Evolutionary conservation across 139 green algal species (phyloP).

Genomic region (Haematococcus lacustris): DNA sequence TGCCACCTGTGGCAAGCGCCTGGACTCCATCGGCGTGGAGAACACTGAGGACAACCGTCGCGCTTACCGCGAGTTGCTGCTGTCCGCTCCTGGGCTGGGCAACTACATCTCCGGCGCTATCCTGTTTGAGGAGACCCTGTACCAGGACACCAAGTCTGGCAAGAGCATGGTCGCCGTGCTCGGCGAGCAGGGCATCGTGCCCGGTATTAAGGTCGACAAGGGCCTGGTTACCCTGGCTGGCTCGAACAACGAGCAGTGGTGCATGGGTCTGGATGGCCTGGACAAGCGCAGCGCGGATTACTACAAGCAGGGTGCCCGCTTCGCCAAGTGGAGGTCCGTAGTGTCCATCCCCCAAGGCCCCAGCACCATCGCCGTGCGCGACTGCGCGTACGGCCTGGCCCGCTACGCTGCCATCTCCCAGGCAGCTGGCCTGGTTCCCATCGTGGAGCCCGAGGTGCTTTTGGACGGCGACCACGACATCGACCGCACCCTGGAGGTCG

Average conservation of each 20-base stretch:
- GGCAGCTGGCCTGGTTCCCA: conserved; percentile 89
- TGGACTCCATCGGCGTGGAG: conserved; percentile 95
- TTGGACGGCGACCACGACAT: conserved; percentile 82
- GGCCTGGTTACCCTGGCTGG: conserved; percentile 88
- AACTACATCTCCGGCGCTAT: conserved; percentile 90
- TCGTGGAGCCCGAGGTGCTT: conserved; percentile 98
- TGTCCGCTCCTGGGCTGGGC: conserved; percentile 82
- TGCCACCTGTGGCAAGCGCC: conserved; percentile 91
- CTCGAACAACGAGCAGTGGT: conserved; percentile 89
- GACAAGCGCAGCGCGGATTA: conserved; percentile 85
- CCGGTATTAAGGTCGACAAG: conserved; percentile 96
- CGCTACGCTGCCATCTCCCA: conserved; percentile 83
- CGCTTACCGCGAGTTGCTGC: conserved; percentile 92
- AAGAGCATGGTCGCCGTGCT: conserved; percentile 83
- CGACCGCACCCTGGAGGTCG: conserved; percentile 84
- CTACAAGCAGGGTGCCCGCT: conserved; percentile 97
- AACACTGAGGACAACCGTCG: conserved; percentile 99
- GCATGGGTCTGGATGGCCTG: conserved; percentile 94
- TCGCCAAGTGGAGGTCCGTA: conserved; percentile 94
- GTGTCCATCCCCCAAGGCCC: conserved; percentile 84
- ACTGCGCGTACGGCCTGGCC: conserved; percentile 94
- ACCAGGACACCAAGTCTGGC: conserved; percentile 78
- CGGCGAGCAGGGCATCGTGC: conserved; percentile 72
- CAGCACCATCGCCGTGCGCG: conserved; percentile 68
- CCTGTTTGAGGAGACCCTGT: conserved; percentile 99